Evolutionary conservation across 2,329 filamentous ascomycete genomes (phyloP).

Genomic region (Pyrenophora teres): DNA sequence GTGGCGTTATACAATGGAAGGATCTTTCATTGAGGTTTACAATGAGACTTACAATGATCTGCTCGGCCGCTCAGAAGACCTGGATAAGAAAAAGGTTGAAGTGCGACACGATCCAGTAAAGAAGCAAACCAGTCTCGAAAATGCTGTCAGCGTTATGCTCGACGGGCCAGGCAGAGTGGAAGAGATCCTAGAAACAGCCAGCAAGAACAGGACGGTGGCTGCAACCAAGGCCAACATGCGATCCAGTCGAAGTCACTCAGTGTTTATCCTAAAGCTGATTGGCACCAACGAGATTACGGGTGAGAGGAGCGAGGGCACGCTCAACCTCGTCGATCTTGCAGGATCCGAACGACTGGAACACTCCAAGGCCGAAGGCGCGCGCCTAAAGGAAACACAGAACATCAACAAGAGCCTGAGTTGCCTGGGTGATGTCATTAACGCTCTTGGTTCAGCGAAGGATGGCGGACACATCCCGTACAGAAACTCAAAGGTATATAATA

Average conservation of each 20-base stretch:
- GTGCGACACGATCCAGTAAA: constrained; percentile 83
- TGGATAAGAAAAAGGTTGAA: constrained; percentile 82
- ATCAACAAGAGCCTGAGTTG: constrained; percentile 96
- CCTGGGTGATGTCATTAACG: constrained; percentile 91
- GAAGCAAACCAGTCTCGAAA: constrained; percentile 80
- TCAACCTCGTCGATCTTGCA: constrained; percentile 94
- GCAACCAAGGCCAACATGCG: constrained; percentile 98
- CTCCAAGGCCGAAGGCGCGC: constrained; percentile 81
- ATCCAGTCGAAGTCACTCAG: constrained; percentile 91
- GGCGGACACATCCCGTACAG: constrained; percentile 86
- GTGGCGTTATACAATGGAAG: constrained; percentile 93
- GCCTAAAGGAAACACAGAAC: constrained; percentile 91
- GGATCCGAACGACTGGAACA: constrained; percentile 90
- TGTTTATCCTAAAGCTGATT: constrained; percentile 81
- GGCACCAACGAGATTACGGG: constrained; percentile 73
- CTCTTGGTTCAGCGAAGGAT: constrained; percentile 80
- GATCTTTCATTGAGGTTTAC: constrained; percentile 96
- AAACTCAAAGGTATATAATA: constrained; percentile 78
- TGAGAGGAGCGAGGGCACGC: constrained; percentile 86
- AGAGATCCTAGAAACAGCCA: constrained; percentile 76
- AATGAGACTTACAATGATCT: constrained; percentile 96
- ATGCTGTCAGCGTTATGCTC: constrained; percentile 75
- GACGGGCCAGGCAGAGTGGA: constrained; percentile 82
- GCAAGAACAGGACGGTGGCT: constrained; percentile 86
- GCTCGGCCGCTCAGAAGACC: constrained; percentile 70